Evolutionary conservation across 2,329 filamentous ascomycete species (phyloP).

Genomic region (Neurospora sp.): DNA sequence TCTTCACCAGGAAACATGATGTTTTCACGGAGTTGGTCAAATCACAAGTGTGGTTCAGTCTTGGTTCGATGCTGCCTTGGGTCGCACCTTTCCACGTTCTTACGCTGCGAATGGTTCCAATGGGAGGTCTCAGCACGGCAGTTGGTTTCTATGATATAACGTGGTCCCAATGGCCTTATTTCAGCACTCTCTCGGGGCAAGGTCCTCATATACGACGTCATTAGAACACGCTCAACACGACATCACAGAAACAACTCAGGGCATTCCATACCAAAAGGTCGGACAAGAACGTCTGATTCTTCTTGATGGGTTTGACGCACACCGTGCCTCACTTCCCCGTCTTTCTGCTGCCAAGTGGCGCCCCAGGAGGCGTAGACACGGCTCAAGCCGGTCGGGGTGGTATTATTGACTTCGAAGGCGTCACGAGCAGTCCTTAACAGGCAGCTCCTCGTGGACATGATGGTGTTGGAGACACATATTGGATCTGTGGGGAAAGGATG

Average conservation of each 20-base stretch:
- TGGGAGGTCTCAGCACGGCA: background rate
- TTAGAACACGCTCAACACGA: background rate
- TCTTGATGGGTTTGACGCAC: background rate
- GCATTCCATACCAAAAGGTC: too few species aligned
- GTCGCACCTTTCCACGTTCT: background rate
- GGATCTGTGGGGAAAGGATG: slow-evolving; percentile 12
- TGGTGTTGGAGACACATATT: slow-evolving; percentile 9
- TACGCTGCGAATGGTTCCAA: background rate
- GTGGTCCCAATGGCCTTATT: background rate
- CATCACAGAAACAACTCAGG: background rate
- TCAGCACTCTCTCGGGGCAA: background rate
- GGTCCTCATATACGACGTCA: background rate
- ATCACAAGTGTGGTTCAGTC: background rate
- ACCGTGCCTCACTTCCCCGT: background rate
- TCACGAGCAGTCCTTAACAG: slow-evolving; percentile 18
- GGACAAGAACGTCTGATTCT: background rate
- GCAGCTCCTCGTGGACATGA: slow-evolving; percentile 8
- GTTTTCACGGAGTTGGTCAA: background rate
- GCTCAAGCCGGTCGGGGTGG: slow-evolving; percentile 18
- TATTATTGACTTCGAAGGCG: slow-evolving; percentile 10
- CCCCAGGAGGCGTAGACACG: slow-evolving; percentile 17
- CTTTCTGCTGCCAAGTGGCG: slow-evolving; percentile 8
- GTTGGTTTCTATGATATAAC: background rate
- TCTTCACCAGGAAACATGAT: background rate
- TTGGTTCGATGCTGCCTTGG: background rate